A percentile compares a stretch with the other conserved stretches of the same genome.
Evolutionary conservation across 1,284 basidiomycete species (phyloP).

Genomic region (Melanopsichium pennsylvanicum): DNA sequence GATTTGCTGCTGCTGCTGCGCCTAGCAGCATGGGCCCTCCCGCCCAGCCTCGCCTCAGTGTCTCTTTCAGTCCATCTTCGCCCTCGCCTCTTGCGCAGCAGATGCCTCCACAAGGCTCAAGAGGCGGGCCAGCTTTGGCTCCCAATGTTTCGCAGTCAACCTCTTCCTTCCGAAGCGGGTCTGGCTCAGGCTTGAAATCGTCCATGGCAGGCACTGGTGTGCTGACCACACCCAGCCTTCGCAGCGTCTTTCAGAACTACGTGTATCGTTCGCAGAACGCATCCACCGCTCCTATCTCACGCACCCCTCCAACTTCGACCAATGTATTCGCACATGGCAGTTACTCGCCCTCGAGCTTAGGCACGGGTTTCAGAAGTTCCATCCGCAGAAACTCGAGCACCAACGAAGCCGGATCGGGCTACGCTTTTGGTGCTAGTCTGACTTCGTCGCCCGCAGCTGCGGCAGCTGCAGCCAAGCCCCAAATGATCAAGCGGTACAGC

Average conservation of each 20-base stretch:
- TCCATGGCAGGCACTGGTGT: conserved; percentile 13
- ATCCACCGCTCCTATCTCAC: conserved; percentile 19
- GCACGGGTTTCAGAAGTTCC: conserved; percentile 18
- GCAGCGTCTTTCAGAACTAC: conserved; percentile 51
- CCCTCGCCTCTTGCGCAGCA: conserved; percentile 54
- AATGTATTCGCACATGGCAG: conserved; percentile 18
- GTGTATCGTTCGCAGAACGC: conserved; percentile 36
- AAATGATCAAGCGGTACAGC: conserved; percentile 59
- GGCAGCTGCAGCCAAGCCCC: conserved; percentile 36
- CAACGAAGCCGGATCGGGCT: conserved; percentile 40
- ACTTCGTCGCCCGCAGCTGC: conserved; percentile 8
- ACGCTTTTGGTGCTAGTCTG: conserved; percentile 23
- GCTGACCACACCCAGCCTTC: conserved; percentile 29
- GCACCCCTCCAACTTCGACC: conserved; percentile 36
- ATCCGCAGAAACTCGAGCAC: conserved; percentile 38
- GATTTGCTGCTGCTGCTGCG: not conserved
- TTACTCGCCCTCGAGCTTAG: conserved; percentile 35
- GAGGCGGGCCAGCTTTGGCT: conserved; percentile 6
- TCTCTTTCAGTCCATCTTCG: conserved; percentile 53
- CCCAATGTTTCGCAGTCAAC: conserved; percentile 7
- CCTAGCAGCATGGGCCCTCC: conserved; percentile 5
- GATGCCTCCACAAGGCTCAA: conserved; percentile 30
- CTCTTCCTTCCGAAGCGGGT: conserved; percentile 25
- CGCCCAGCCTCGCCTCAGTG: conserved; percentile 25
- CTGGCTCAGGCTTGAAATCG: conserved; percentile 33